Base-by-base conservation (phyloP, 768 basidiomycete genomes). In the Holtermannia corniformis region DNA sequence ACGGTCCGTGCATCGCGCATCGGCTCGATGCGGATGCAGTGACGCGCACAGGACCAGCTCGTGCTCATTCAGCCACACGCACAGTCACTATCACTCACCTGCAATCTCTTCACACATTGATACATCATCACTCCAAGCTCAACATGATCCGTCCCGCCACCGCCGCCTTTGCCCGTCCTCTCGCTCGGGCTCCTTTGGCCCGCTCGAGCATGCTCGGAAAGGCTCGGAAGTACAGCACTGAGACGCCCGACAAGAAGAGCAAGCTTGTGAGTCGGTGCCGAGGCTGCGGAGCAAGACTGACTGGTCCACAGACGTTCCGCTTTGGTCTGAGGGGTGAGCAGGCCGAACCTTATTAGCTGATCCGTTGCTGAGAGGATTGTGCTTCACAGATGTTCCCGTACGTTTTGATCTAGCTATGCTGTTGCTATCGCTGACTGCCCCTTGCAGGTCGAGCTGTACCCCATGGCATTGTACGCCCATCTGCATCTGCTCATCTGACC, bases 381-480 rank as follows among this genome's bases (percentile, higher is more conserved):
- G 13, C 44, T 28, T 48, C 14, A 25, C 25, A 5, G 19, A 23
- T 25, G 11, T 25, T 51, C 11, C 22, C 27, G 5, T 7, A 5
- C 7, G 13, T 44, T 43, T 14, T 20, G 5, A n/a, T 7, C 20
- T 24, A 7, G 21, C 5, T 44, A 20, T 24, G 14, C 21, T n/a
- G 14, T n/a, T 21, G 12, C 20, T 10, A 49, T 14, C 21, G 4
- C 16, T 40, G n/a, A 32, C n/a, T 26, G 13, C n/a, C 22, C 44
- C 37, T 14, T 14, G 5, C 70, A 67, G 43, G 64, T 71, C 50
- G 70, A 71, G 57, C 65, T 71, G 25, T 71, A 71, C 60, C 70
- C 70, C 21, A 71, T 71, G 61, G 62, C 59, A 13, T 63, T 69
- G n/a, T n/a, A n/a, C n/a, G n/a, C n/a, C n/a, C n/a, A n/a, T n/a